These are phyloP conservation scores for Plasmodium reichenowi DNA, from an alignment of 169 alveolate species.

Conservation along the genomic window DNA sequence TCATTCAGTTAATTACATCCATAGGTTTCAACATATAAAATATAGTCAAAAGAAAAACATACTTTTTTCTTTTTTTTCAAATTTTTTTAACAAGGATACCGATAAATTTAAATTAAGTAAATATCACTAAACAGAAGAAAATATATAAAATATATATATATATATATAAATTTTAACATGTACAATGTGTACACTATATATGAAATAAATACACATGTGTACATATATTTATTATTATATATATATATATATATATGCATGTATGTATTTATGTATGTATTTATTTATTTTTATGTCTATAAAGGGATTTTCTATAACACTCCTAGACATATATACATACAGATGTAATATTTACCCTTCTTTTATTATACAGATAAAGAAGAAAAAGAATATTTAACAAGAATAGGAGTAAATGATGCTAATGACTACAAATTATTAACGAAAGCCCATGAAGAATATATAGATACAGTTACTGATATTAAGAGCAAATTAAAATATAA, in stretches of 20 bases:
- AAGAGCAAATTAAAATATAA: slow-evolving; percentile 75
- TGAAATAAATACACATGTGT: neutral
- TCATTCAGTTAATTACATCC: slow-evolving; percentile 24
- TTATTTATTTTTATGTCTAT: no score
- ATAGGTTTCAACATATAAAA: slow-evolving; percentile 18
- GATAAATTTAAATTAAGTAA: slow-evolving; percentile 66
- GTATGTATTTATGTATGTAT: neutral
- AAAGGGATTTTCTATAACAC: neutral
- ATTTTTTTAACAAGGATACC: slow-evolving; percentile 37
- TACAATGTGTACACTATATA: no score
- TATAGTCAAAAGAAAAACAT: slow-evolving; percentile 35
- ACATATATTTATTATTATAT: neutral
- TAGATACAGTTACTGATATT: slow-evolving; percentile 41
- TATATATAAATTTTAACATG: neutral
- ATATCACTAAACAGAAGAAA: slow-evolving; percentile 19
- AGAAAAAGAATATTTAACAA: slow-evolving; percentile 52
- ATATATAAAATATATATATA: neutral
- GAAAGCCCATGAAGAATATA: slow-evolving; percentile 64
- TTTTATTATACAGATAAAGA: slow-evolving; percentile 51
- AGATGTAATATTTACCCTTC: neutral
- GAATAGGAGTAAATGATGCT: slow-evolving; percentile 32
- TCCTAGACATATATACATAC: neutral
- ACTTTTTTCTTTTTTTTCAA: slow-evolving; percentile 70
- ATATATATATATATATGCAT: slow-evolving; percentile 5
- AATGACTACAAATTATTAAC: slow-evolving; percentile 60